Evolutionary conservation across 2,329 filamentous ascomycete species (phyloP), one percentile per base, ranked within the genome.

Genomic region (Ophiostoma populinum): DNA sequence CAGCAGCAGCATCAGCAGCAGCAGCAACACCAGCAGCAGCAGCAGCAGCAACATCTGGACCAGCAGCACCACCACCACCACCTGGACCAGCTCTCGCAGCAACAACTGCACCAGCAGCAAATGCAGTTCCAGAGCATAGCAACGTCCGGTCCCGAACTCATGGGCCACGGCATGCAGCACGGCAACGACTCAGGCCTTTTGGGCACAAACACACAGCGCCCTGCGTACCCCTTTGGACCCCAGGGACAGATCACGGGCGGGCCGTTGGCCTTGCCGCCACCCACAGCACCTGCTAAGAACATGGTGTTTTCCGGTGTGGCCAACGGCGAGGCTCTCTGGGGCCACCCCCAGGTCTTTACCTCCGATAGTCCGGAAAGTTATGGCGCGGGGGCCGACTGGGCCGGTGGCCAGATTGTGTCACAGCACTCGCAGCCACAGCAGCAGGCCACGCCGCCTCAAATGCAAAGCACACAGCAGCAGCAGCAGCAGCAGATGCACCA

Each of bases 271-370:
- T n/a, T 22, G 2, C n/a, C 24, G 3, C 19, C 30, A 6, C 30
- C 25, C 1, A 16, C 12, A 3, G 30, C 22, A 12, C 34, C 13
- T 6, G 22, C 19, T 2, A 34, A 10, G 2, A 47, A 45, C 25
- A 55, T 58, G 50, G 57, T 60, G 9, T 65, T 59, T 40, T 55
- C 59, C 4, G 61, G 61, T 6, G 58, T 65, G 1, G 57, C 59
- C 5, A 59, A 65, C 39, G 60, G 62, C 4, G 60, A 66, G 41
- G 56, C 55, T 0, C 48, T 65, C 10, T 67, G 62, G 60, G 51
- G 52, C 16, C 39, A 59, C 7, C 34, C 40, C 19, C 52, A 54
- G 29, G 48, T 51, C 11, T 19, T 36, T 18, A 33, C 13, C 20
- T 32, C 26, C 5, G 51, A 53, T 6, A 63, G 59, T 38, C 59